Percentiles rank a stretch among this genome's conserved stretches.
phyloP scores from a whole-genome alignment of 352 stramenopile species.

The Phytophthora sojae region DNA sequence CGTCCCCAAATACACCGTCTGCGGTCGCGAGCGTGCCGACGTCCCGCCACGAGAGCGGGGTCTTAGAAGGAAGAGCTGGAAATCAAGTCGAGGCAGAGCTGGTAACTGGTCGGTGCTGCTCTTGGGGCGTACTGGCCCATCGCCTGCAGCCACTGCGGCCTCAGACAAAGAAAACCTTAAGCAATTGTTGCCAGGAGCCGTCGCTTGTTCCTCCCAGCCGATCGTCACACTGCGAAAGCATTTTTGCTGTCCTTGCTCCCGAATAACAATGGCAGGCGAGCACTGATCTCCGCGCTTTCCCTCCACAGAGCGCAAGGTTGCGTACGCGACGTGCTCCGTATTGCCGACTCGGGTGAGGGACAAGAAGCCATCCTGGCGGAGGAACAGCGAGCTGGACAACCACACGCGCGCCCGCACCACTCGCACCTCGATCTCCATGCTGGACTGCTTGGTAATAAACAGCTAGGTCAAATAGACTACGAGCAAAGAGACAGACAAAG shows the following conservation, averaged over 20 bases:
- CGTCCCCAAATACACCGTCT: conserved; percentile 45
- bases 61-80: conserved; percentile 47
- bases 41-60: conserved; percentile 13
- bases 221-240: conserved; percentile 34
- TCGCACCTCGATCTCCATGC: conserved; percentile 46
- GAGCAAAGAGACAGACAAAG: background rate
- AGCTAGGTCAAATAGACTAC: no score
- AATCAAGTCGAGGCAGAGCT: conserved; percentile 35
- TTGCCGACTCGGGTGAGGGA: conserved; percentile 34
- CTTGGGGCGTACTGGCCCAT: background rate
- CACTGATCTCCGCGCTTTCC: conserved; percentile 9
- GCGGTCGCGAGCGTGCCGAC: conserved; percentile 21
- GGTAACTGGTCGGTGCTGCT: conserved; percentile 12
- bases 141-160: background rate
- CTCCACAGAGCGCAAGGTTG: conserved; percentile 33
- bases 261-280: conserved; percentile 9
- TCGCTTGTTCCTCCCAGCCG: conserved; percentile 34
- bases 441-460: no score
- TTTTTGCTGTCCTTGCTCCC: conserved; percentile 9
- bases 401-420: conserved; percentile 51
- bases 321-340: conserved; percentile 37
- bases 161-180: conserved; percentile 28
- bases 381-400: conserved; percentile 39
- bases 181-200: conserved; percentile 7
- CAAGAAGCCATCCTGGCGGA: conserved; percentile 48